phyloP scores from a whole-genome alignment of 352 stramenopile species.

The Saprolegnia parasitica region DNA sequence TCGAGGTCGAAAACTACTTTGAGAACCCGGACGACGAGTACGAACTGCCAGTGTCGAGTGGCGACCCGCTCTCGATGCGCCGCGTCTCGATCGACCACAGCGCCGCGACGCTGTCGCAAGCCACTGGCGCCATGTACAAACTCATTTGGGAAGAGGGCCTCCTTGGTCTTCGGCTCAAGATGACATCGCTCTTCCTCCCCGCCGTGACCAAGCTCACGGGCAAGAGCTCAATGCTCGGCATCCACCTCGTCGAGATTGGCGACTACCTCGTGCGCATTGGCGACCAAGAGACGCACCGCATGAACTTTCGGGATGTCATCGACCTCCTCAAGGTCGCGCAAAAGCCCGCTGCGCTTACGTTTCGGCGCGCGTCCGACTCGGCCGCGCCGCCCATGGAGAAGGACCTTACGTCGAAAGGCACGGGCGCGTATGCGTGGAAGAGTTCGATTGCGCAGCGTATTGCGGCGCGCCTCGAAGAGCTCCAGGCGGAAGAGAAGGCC shows the following conservation, averaged over 20 bases:
- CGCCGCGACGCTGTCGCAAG: constrained; percentile 50
- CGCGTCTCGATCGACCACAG: constrained; percentile 71
- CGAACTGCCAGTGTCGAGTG: constrained; percentile 5
- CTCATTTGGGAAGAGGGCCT: constrained; percentile 79
- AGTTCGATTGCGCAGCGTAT: constrained; percentile 58
- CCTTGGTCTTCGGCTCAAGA: constrained; percentile 64
- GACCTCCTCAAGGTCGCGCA: constrained; percentile 71
- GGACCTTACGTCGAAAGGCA: constrained; percentile 62
- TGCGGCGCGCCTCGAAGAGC: constrained; percentile 69
- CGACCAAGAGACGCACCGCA: constrained; percentile 55
- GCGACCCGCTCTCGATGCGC: constrained; percentile 34
- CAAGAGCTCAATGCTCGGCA: constrained; percentile 78
- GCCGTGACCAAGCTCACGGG: constrained; percentile 82
- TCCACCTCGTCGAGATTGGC: constrained; percentile 79
- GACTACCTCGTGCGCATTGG: constrained; percentile 77
- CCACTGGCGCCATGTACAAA: constrained; percentile 66
- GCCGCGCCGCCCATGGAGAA: constrained; percentile 76
- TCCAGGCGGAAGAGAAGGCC: constrained; percentile 61
- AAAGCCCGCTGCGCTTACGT: constrained; percentile 76
- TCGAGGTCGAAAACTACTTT: constrained; percentile 44
- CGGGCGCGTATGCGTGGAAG: constrained; percentile 36
- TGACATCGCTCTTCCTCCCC: constrained; percentile 79
- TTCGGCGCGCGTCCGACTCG: constrained; percentile 44
- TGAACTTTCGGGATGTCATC: constrained; percentile 83
- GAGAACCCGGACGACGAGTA: constrained; percentile 25